Percentiles rank a stretch among this genome's conserved stretches.
phyloP scores from a whole-genome alignment of 2,329 filamentous ascomycete species.

The Zasmidium angulare region DNA sequence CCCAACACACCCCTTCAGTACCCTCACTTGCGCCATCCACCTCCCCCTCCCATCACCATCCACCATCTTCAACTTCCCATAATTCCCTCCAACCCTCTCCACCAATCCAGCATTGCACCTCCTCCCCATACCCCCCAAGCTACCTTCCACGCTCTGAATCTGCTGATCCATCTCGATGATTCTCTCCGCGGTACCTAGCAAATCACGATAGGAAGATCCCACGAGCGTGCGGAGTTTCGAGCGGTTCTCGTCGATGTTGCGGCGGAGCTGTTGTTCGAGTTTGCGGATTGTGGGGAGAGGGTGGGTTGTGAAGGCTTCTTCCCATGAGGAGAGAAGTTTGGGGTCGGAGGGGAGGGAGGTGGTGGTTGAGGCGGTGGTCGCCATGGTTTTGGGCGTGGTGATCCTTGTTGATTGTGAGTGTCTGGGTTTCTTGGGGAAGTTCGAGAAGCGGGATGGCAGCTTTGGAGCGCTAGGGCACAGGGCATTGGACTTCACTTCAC shows the following conservation, averaged over 20 bases:
- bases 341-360: constrained; percentile 54
- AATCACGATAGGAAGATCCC: constrained; percentile 75
- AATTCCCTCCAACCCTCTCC: constrained; percentile 58
- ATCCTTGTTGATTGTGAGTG: not conserved
- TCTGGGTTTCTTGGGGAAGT: not conserved
- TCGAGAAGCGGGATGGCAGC: too few species aligned
- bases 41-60: constrained; percentile 8
- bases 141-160: constrained; percentile 71
- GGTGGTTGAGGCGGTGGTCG: not conserved
- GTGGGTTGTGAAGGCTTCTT: constrained; percentile 68
- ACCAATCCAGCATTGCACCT: constrained; percentile 73
- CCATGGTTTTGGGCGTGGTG: constrained; percentile 2
- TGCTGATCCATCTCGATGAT: constrained; percentile 85
- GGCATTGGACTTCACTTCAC: too few species aligned
- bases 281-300: constrained; percentile 62
- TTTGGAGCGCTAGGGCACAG: too few species aligned
- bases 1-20: constrained; percentile 57
- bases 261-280: constrained; percentile 64
- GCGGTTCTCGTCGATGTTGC: constrained; percentile 62
- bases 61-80: constrained; percentile 29
- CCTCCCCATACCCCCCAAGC: constrained; percentile 70
- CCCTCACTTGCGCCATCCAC: constrained; percentile 30
- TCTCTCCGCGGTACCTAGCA: constrained; percentile 88
- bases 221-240: constrained; percentile 66
- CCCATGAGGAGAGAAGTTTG: constrained; percentile 59